phyloP scores from a whole-genome alignment of 1,284 basidiomycete genomes.

The Bjerkandera adusta region DNA sequence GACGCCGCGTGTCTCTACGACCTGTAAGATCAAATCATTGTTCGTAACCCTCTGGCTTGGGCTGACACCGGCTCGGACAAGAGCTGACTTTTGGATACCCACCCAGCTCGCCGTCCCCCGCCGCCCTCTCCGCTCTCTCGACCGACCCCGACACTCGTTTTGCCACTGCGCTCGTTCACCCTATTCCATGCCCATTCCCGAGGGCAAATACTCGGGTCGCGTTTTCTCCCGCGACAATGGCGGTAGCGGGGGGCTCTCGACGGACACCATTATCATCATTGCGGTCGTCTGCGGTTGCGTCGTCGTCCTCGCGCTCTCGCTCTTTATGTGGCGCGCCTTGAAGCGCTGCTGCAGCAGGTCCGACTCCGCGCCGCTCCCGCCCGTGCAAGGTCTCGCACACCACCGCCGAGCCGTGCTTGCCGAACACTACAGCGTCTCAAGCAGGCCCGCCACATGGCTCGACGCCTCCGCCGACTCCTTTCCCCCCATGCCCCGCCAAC shows the following conservation, averaged over 20 bases:
- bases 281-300: constrained; percentile 42
- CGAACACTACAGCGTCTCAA: constrained; percentile 15
- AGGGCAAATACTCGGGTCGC: background rate
- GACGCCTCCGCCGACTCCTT: constrained; percentile 18
- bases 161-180: background rate
- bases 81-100: constrained; percentile 6
- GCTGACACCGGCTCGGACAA: too few relatives aligned
- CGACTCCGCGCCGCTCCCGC: constrained; percentile 48
- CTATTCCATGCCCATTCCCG: background rate
- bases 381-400: constrained; percentile 57
- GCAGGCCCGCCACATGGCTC: constrained; percentile 22
- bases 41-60: background rate
- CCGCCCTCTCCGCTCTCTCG: background rate
- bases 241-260: constrained; percentile 21
- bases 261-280: constrained; percentile 44
- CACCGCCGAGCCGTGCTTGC: constrained; percentile 40
- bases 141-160: constrained; percentile 8
- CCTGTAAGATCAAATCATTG: background rate
- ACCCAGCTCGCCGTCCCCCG: too few relatives aligned
- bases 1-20: background rate
- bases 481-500: constrained; percentile 14
- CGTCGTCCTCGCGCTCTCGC: constrained; percentile 36
- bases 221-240: constrained; percentile 10
- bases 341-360: constrained; percentile 29
- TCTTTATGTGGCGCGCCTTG: constrained; percentile 38